Base-by-base conservation (phyloP, 805 yeast genomes). In the Saccharomycopsis sp. region DNA sequence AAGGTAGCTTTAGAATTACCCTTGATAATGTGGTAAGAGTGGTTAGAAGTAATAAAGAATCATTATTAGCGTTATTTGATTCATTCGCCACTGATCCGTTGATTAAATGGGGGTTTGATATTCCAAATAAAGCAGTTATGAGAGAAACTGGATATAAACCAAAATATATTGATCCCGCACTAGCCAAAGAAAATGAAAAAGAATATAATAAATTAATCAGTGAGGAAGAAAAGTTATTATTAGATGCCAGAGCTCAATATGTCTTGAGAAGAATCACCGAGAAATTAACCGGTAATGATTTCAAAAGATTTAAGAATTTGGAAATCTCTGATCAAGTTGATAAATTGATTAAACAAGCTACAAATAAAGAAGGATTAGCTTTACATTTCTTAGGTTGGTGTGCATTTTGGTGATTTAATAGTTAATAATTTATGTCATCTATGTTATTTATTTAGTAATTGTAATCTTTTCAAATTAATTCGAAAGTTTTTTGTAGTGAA, bases 301-400 rank as follows among this genome's bases (percentile, higher is more conserved):
- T 92, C 58, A 75, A 76, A 53, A 69, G 86, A 37, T 67, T 67
- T 44, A 66, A 68, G 34, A 87, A 80, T 30, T 64, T 94, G 46
- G 79, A 76, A 51, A 87, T 88, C 29, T 80, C 94, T 1, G 75
- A 81, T 2, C 99, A 92, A 59, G 97, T 92, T 29, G 97, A 92
- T 52, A 80, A 79, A 56, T 65, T 92, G 56, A 92, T 92, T 38
- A 94, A 84, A 52, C 96, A 92, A 57, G 97, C 98, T 2, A 92
- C 97, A 0, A 81, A 94, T 36, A 94, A 89, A 23, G 97, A 92
- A 56, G 92, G 92, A 52, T 63, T 92, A 41, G 92, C 97, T 54
- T 96, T 87, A 60, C 98, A 89, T 60, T 92, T 84, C 56, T 82
- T 92, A 47, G 99, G 99, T 15, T 92, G 99, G 99, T 92, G 99